These are phyloP conservation scores for Anthostomella pinea DNA, from an alignment of 2,329 filamentous ascomycete genomes.

Conservation along the genomic window DNA sequence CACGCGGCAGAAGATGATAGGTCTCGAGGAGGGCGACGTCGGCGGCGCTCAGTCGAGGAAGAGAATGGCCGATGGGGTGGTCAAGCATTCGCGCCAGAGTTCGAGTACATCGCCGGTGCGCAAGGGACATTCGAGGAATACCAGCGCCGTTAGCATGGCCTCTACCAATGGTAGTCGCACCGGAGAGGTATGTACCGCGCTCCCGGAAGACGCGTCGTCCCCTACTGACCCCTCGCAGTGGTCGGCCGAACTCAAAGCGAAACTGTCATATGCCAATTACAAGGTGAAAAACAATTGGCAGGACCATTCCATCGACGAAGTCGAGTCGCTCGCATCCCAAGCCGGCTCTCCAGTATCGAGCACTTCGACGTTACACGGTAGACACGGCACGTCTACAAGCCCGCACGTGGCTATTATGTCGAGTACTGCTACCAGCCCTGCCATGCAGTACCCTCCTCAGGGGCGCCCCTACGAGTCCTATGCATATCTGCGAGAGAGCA, in stretches of 20 bases:
- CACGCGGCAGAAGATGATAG: constrained; percentile 46
- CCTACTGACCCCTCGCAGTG: constrained; percentile 26
- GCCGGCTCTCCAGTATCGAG: constrained; percentile 61
- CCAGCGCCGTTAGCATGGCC: constrained; percentile 62
- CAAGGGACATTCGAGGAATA: constrained; percentile 65
- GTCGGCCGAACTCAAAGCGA: constrained; percentile 66
- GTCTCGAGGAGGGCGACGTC: constrained; percentile 35
- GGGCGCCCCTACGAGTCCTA: constrained; percentile 41
- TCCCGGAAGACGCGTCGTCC: constrained; percentile 13
- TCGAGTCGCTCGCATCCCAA: constrained; percentile 71
- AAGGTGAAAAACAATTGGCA: constrained; percentile 93
- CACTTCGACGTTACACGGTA: constrained; percentile 52
- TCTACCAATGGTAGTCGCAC: constrained; percentile 67
- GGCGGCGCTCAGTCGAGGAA: constrained; percentile 53
- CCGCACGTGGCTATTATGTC: constrained; percentile 42
- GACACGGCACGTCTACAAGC: constrained; percentile 52
- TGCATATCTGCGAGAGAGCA: constrained; percentile 44
- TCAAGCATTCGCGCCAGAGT: constrained; percentile 53
- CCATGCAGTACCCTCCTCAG: constrained; percentile 20
- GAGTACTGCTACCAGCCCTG: constrained; percentile 30
- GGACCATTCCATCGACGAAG: constrained; percentile 70
- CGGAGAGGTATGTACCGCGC: constrained; percentile 63
- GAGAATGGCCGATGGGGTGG: constrained; percentile 71
- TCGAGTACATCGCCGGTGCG: constrained; percentile 47
- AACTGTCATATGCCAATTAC: constrained; percentile 88